Conservation (phyloP, 106 monocot genomes). For the Dendrobium officinale region DNA sequence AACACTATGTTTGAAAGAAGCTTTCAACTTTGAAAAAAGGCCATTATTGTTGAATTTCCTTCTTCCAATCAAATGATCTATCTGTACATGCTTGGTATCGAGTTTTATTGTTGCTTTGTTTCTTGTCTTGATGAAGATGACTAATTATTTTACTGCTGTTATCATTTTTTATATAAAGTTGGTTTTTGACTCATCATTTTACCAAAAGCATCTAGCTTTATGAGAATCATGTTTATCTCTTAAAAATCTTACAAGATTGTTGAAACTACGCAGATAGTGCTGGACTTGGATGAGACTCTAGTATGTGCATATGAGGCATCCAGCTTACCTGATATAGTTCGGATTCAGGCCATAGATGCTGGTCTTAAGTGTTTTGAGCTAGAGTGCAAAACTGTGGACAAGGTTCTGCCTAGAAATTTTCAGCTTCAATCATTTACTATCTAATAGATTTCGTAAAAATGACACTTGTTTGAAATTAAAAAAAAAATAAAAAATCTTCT, state of each 20-base stretch:
- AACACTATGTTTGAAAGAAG: no score
- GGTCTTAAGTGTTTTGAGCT: constrained; percentile 88
- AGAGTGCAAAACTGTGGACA: constrained; percentile 64
- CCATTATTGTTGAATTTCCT: not conserved
- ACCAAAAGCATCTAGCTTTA: not conserved
- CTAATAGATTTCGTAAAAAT: not conserved
- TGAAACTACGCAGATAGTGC: constrained; percentile 54
- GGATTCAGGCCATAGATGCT: constrained; percentile 72
- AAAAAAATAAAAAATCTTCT: not conserved
- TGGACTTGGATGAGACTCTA: constrained; percentile 94
- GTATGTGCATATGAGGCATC: constrained; percentile 93
- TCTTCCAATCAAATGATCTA: not conserved
- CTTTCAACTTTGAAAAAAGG: not conserved
- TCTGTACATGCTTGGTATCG: not conserved
- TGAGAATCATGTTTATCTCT: not conserved
- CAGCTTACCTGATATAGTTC: constrained; percentile 52
- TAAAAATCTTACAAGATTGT: not conserved
- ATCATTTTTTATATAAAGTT: not conserved
- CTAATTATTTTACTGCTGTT: not conserved
- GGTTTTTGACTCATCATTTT: not conserved
- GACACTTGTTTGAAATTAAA: not conserved
- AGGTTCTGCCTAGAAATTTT: constrained; percentile 26
- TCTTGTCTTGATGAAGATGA: not conserved
- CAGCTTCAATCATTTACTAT: not conserved
- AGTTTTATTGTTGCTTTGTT: not conserved